Base-by-base conservation (phyloP, 148 eudicot genomes). In the Heliamphora exappendiculata region DNA sequence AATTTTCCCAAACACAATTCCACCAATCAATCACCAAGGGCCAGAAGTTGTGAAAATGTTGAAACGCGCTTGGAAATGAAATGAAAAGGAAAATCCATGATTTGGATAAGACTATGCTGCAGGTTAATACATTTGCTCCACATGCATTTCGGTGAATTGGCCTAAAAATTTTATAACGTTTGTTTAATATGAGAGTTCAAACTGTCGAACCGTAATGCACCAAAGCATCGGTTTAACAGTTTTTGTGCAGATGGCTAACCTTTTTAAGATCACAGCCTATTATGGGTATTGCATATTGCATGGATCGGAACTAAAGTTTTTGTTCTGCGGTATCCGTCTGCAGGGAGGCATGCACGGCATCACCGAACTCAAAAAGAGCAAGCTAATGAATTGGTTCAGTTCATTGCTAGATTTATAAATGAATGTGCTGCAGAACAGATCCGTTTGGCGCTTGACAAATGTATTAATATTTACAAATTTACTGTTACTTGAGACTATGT, bases 381-480 rank as follows among this genome's bases (percentile, higher is more conserved):
- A 75, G 87, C 89, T 50, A 78, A 67, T 69, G 93, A 88, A 71
- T 67, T 82, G 12, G 71, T 83, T 76, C 66, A 78, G 42, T 74
- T 83, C 74, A 71, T 85, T 45, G 90, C 88, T 55, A 91, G 89
- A 82, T 95, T 93, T 65, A 81, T 95, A 42, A 75, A 76, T 70
- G 81, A 84, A 41, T 95, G 98, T 76, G 71, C 80, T n/a, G 83
- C 90, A 9, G 89, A 88, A 67, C 99, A 95, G 86, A 95, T 95
- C 51, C 98, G 88, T 72, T 75, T 93, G 84, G 96, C 89, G 5
- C 89, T 87, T 77, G 93, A 93, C 10, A 95, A 93, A 78, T 95
- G 99, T 95, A 94, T 65, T 72, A 20, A 17, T 49, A 44, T 44
- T 36, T 73, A 20, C n/a, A n/a, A n/a, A n/a, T n/a, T n/a, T n/a